Evolutionary conservation across 2,329 filamentous ascomycete genomes (phyloP), one percentile per base, ranked within the genome.

Genomic region (Fusarium longipes): DNA sequence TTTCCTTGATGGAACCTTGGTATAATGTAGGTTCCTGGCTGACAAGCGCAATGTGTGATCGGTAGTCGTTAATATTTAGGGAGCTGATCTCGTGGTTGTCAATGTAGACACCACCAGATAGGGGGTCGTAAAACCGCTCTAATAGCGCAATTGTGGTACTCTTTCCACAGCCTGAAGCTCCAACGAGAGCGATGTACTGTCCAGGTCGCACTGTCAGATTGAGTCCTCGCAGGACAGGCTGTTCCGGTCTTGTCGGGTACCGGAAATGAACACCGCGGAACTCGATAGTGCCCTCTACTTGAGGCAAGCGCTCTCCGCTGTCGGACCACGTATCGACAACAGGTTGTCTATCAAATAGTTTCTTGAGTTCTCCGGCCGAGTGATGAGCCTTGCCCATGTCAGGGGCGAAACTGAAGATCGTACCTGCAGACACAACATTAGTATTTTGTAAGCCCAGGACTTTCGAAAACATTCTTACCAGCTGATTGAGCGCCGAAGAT

Each of bases 21-120:
- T 97, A 99, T 1, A 99, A 82, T 0, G 95, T 97, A 1, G 96
- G 95, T 77, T 98, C 96, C 76, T 98, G 96, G 32, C 91, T 93
- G 15, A 99, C 95, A 11, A 99, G 89, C 0, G 95, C 91, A 66
- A 98, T 87, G 77, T 90, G 88, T 18, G 86, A 89, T 51, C 96
- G 90, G 80, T 97, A 97, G 55, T 94, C 89, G 78, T 92, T 93
- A 74, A 97, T 83, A 73, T 97, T 95, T 47, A 97, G 83, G 12
- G 84, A 84, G 61, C 88, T 90, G 72, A 98, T 93, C 65, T 97
- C 92, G 66, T 89, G 87, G 56, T 89, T 93, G 73, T 98, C 95
- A 18, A 98, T 84, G 59, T 88, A 92, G 32, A 99, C 84, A 15
- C 89, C 89, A 14, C 96, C 96, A 0, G 87, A 85, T 0, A 96